Evolutionary conservation across 495 filamentous ascomycete genomes (phyloP).

Genomic region (Hypoxylon crocopeplum): DNA sequence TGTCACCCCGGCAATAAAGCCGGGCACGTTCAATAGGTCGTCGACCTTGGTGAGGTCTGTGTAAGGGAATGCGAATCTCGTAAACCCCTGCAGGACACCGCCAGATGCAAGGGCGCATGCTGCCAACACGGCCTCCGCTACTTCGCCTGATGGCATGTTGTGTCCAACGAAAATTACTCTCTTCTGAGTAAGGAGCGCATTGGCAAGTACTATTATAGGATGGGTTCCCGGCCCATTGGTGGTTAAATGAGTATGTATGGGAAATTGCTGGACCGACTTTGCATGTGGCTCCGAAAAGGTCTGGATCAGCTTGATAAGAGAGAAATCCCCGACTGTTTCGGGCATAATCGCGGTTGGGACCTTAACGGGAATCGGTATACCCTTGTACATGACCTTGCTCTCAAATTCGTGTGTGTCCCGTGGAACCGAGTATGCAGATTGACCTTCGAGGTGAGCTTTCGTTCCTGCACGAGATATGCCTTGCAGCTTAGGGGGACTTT

Average conservation of each 20-base stretch:
- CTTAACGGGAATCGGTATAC: constrained; percentile 95
- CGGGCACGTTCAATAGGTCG: constrained; percentile 91
- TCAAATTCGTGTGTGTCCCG: constrained; percentile 98
- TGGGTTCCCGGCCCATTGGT: constrained; percentile 83
- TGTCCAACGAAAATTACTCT: constrained; percentile 95
- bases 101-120: constrained; percentile 93
- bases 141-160: constrained; percentile 90
- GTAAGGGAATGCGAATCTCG: constrained; percentile 97
- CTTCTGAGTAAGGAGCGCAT: constrained; percentile 93
- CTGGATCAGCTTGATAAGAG: constrained; percentile 94
- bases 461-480: constrained; percentile 61
- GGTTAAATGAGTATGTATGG: constrained; percentile 89
- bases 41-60: constrained; percentile 98
- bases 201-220: constrained; percentile 77
- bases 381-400: constrained; percentile 91
- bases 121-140: constrained; percentile 92
- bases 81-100: constrained; percentile 93
- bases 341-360: constrained; percentile 90
- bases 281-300: constrained; percentile 84
- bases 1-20: constrained; percentile 97
- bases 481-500: constrained; percentile 53
- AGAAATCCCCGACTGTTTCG: constrained; percentile 97
- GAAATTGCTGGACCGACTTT: constrained; percentile 83
- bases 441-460: constrained; percentile 59
- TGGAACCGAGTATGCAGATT: constrained; percentile 68